Evolutionary conservation across 139 green algal species (phyloP), one percentile per base, ranked within the genome.

Genomic region (Chlorella ohadii): DNA sequence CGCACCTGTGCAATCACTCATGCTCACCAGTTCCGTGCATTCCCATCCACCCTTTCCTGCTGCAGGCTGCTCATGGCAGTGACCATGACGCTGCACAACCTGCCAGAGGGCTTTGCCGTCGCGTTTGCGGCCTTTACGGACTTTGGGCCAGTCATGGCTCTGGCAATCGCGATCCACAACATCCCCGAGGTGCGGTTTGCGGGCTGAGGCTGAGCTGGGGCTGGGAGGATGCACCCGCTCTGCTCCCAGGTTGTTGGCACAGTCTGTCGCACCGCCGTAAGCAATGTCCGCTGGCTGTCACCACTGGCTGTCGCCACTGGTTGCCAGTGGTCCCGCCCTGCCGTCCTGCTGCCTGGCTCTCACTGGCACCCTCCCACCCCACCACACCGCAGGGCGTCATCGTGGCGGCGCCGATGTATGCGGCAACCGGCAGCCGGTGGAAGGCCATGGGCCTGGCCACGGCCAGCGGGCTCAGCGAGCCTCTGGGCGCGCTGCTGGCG

Each of bases 81-180:
- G 13, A 95, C 93, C 16, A 98, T 98, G 95, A 97, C 93, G n/a
- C 81, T 97, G 55, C 95, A 98, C 85, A 98, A 98, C 81, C 47
- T 66, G 31, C 72, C 51, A 2, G 51, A 77, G 70, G 78, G 78
- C n/a, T 83, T 83, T 83, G 78, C 78, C 17, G 78, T 83, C 22
- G 63, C 57, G 89, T 95, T 95, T 71, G 89, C 91, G 15, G 88
- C 94, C 7, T 96, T 95, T 85, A 97, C 95, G 22, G 86, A 88
- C 41, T 86, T 97, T 63, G 94, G 95, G 1, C 89, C 89, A 0
- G 70, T 94, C 36, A 97, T 98, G 94, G 91, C 94, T 0, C 23
- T 93, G 0, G 96, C 95, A 0, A 97, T 98, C 25, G 95, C 94
- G 15, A 61, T 98, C 36, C 95, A 98, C 89, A 98, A 98, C 88